Evolutionary conservation across 495 filamentous ascomycete genomes (phyloP).

Genomic region (Penicillium ochrochloron): DNA sequence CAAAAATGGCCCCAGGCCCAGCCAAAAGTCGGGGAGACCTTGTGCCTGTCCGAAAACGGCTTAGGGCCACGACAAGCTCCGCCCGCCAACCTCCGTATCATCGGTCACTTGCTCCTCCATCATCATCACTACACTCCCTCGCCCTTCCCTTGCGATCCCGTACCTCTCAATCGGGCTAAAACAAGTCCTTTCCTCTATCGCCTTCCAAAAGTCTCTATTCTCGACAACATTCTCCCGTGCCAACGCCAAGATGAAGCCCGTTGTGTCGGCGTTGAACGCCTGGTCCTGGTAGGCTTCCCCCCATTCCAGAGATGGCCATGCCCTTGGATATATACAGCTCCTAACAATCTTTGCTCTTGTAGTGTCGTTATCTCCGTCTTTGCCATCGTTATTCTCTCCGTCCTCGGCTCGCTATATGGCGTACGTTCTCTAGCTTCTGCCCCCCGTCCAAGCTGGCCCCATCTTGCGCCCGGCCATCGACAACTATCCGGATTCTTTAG

Average conservation of each 20-base stretch:
- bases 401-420: slow-evolving; percentile 79
- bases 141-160: slow-evolving; percentile 6
- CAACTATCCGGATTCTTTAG: not conserved
- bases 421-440: slow-evolving; percentile 39
- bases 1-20: not conserved
- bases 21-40: slow-evolving; percentile 2
- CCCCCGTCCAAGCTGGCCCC: slow-evolving; percentile 2
- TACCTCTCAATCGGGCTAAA: not conserved
- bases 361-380: slow-evolving; percentile 88
- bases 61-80: slow-evolving; percentile 38
- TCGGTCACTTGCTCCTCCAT: slow-evolving; percentile 10
- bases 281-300: slow-evolving; percentile 76
- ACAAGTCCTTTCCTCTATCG: not conserved
- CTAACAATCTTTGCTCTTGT: slow-evolving; percentile 20
- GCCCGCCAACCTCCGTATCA: slow-evolving; percentile 39
- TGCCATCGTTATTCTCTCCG: slow-evolving; percentile 84
- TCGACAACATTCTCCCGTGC: slow-evolving; percentile 1
- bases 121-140: slow-evolving; percentile 22
- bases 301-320: not conserved
- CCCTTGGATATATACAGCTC: not conserved
- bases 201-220: not conserved
- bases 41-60: slow-evolving; percentile 38
- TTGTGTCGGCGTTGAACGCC: slow-evolving; percentile 87
- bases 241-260: slow-evolving; percentile 78
- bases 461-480: slow-evolving; percentile 17